Evolutionary conservation across 2,329 filamentous ascomycete species (phyloP), one percentile per base, ranked within the genome.

Genomic region (Chaetomium strumarium): DNA sequence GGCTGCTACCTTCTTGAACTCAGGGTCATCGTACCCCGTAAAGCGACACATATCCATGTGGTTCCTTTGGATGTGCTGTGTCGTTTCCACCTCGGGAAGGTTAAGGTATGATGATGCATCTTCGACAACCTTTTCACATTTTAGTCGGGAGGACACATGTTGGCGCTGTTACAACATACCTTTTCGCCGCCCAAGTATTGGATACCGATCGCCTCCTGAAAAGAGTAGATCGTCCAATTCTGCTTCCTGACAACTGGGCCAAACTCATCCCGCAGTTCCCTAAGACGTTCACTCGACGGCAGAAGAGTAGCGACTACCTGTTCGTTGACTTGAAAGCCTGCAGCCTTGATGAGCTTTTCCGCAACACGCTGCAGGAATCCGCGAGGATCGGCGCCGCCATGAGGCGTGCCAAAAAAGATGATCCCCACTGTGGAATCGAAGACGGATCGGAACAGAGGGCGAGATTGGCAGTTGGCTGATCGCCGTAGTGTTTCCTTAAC

Each of bases 1-100:
- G 30, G 34, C 44, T 14, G 44, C 33, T 9, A 46, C 44, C 14
- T 46, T 46, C 13, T 30, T 38, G 34, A 38, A 46, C 13, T 46
- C 44, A 8, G 14, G 14, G 43, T 71, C 66, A 1, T 64, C 43
- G 1, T 47, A 40, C 3, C 62, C 58, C 7, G 55, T 40, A 36
- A 71, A 71, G 2, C 65, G 64, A 41, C 66, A 70, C 64, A 71
- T 70, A 3, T 65, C 65, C 61, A 66, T 68, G 44, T 70, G 68
- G 24, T 70, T 59, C 9, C 53, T 51, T 8, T 44, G 54, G 29
- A 71, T 71, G 46, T 69, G 66, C 39, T 70, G 53, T 1, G 53
- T 62, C 14, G 58, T 64, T 45, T 72, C 69, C 19, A 67, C 45
- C 4, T 34, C 45, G 0, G 64, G 60, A 16, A 63, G 30, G 39